Evolutionary conservation across 345 rosid genomes (phyloP).

Genomic region (Geranium brycei): DNA sequence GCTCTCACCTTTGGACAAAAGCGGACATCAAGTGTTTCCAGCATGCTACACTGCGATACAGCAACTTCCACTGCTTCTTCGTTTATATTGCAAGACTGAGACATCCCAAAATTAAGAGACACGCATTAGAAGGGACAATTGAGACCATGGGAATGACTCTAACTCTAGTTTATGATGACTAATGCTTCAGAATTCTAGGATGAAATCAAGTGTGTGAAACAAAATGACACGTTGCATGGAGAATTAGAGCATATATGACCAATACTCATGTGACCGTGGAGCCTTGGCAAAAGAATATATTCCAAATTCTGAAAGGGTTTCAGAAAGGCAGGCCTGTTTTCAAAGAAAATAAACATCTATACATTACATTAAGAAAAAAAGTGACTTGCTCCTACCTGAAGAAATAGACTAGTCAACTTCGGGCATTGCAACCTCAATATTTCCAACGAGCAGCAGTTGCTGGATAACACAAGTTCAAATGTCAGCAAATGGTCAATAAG

Average conservation of each 20-base stretch:
- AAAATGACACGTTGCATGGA: no score
- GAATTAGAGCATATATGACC: no score
- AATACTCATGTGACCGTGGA: no score
- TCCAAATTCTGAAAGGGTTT: no score
- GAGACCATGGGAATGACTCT: not conserved
- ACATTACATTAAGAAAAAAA: not conserved
- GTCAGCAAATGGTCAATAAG: conserved; percentile 3
- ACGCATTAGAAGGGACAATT: not conserved
- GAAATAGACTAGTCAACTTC: conserved; percentile 71
- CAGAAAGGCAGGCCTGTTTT: no score
- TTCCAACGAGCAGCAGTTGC: conserved; percentile 88
- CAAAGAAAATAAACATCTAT: no score
- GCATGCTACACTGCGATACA: conserved; percentile 55
- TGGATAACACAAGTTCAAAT: conserved; percentile 15
- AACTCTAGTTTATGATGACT: no score
- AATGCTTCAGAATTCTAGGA: no score
- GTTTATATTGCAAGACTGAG: conserved; percentile 63
- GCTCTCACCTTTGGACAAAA: conserved; percentile 70
- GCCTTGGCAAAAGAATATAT: no score
- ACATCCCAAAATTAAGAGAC: conserved; percentile 11
- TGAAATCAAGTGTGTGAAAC: no score
- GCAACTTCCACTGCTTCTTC: conserved; percentile 70
- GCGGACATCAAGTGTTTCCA: conserved; percentile 93
- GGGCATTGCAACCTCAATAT: conserved; percentile 69
- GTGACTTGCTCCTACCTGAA: conserved; percentile 36